phyloP scores from a whole-genome alignment of 345 rosid species.

The Populus deltoides region DNA sequence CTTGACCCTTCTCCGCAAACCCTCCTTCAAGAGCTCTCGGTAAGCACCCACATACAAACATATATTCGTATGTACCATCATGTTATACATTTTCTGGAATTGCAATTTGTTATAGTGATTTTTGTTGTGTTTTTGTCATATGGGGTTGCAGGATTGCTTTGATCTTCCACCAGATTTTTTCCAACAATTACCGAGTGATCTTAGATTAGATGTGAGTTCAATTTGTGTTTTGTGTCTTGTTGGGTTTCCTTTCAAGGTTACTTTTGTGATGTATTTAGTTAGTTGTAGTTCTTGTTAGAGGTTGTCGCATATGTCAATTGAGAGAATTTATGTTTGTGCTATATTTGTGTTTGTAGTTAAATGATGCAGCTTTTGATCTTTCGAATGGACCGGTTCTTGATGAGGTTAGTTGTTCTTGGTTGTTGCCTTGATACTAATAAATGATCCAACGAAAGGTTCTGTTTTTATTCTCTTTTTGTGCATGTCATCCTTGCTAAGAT shows the following conservation, averaged over 20 bases:
- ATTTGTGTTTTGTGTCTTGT: not conserved
- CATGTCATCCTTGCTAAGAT: no score
- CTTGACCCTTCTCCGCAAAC: constrained; percentile 39
- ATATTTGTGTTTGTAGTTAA: constrained; percentile 44
- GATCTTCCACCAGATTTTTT: constrained; percentile 83
- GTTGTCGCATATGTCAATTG: not conserved
- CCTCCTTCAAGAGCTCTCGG: constrained; percentile 64
- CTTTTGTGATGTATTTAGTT: not conserved
- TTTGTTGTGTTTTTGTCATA: not conserved
- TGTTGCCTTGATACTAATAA: not conserved
- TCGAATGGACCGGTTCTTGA: constrained; percentile 74
- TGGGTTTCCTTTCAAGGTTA: not conserved
- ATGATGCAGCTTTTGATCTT: constrained; percentile 96
- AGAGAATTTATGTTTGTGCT: not conserved
- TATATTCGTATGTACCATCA: not conserved
- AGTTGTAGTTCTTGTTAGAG: not conserved
- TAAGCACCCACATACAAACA: constrained; percentile 21
- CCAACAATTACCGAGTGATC: constrained; percentile 62
- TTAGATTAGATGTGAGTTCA: constrained; percentile 72
- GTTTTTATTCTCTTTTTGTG: not conserved
- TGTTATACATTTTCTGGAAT: not conserved
- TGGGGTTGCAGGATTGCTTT: constrained; percentile 62
- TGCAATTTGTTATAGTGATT: not conserved
- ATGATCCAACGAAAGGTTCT: not conserved
- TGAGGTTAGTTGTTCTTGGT: constrained; percentile 50